Conservation (phyloP, 2,329 filamentous ascomycete species). For the Cladosporium sp. region DNA sequence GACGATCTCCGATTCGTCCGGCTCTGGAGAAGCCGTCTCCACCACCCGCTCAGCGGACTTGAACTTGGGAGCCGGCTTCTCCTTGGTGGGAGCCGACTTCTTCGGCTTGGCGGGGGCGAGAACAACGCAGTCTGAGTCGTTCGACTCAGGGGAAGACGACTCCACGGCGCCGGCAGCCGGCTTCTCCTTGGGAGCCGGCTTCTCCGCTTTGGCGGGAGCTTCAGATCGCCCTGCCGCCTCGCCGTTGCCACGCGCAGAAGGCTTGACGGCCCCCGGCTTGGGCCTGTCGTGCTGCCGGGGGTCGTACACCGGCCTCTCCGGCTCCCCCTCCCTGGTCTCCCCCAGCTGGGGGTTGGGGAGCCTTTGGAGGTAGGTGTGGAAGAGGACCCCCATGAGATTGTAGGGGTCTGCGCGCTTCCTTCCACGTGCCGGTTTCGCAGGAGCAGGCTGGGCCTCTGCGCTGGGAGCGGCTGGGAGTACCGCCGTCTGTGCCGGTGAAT, state of each 20-base stretch:
- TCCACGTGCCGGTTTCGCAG: neutral
- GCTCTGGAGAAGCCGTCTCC: no score
- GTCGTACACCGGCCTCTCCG: neutral
- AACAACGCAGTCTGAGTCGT: no score
- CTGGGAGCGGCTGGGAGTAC: neutral
- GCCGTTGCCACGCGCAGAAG: neutral
- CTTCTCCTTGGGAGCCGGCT: neutral
- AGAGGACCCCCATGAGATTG: conserved; percentile 4
- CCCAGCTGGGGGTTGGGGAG: neutral
- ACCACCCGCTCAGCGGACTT: no score
- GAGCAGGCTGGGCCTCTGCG: neutral
- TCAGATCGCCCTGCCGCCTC: neutral
- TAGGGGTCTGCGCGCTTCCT: conserved; percentile 1
- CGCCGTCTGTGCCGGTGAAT: neutral
- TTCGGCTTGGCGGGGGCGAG: no score
- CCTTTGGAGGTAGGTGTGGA: neutral
- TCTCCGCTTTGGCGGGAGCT: neutral
- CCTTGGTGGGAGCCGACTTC: no score
- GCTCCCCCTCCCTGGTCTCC: neutral
- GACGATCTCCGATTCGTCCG: no score
- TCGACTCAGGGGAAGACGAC: neutral
- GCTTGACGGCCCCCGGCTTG: neutral
- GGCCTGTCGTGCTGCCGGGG: neutral
- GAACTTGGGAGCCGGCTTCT: no score
- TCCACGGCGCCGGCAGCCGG: neutral